Conservation (phyloP, 148 eudicot species). For the Silene latifolia region DNA sequence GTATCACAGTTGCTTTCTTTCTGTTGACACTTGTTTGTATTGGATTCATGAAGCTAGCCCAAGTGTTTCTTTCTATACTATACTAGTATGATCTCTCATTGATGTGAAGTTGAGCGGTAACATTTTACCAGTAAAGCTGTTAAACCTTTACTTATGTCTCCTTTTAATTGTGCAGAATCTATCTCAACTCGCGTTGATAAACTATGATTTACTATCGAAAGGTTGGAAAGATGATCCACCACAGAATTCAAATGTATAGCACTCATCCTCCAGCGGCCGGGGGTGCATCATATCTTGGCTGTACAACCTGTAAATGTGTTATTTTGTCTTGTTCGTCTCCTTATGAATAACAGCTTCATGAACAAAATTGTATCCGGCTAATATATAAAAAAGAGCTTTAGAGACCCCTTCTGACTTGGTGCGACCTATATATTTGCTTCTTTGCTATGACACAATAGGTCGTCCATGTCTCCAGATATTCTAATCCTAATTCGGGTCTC, state of each 20-base stretch:
- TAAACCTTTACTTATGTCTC: neutral
- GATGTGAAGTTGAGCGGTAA: no score
- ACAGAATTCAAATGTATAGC: slow-evolving; percentile 35
- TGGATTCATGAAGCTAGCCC: neutral
- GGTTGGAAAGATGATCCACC: slow-evolving; percentile 89
- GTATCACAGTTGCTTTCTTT: no score
- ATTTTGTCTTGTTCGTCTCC: neutral
- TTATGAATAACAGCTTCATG: slow-evolving; percentile 1
- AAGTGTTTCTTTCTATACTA: no score
- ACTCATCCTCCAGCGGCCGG: slow-evolving; percentile 2
- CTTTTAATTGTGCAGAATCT: slow-evolving; percentile 57
- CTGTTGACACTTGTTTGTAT: no score
- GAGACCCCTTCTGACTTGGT: neutral
- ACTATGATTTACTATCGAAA: slow-evolving; percentile 78
- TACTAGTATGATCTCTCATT: no score
- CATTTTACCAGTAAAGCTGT: no score
- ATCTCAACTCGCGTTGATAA: slow-evolving; percentile 89
- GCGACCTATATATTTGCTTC: neutral
- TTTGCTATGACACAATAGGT: no score
- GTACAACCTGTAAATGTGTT: slow-evolving; percentile 58
- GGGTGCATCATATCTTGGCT: slow-evolving; percentile 16
- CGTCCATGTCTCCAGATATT: no score
- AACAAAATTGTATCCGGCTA: slow-evolving; percentile 1
- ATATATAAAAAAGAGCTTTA: neutral
- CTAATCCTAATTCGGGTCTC: no score